Evolutionary conservation across 2,329 filamentous ascomycete species (phyloP), one percentile per base, ranked within the genome.

Genomic region (Fusarium sp.): DNA sequence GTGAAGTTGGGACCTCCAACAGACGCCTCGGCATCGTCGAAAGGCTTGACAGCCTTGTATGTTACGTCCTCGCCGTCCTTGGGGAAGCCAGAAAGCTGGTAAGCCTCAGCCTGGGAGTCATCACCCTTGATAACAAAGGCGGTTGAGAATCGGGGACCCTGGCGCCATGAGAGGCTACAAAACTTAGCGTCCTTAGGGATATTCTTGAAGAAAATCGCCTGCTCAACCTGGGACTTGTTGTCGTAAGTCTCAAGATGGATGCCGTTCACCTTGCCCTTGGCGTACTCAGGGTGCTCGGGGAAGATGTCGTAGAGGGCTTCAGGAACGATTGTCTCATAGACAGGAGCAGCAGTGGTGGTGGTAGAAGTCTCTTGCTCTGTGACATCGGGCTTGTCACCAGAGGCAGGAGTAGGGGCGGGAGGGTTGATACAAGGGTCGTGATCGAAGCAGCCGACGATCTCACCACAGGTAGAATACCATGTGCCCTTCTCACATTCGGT

Each of bases 81-180:
- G 30, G 73, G 74, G 40, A 75, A 66, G 12, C 72, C 69, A 14
- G 69, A 60, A 3, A 78, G 67, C 21, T 68, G 75, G 23, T 54
- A 63, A 20, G 71, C 52, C 3, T 57, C 40, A 1, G 73, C 34
- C 17, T 73, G 56, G 3, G 74, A 77, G 34, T 67, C 74, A 17
- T 30, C 48, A 28, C 71, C 70, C 15, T 72, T 66, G 58, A 80
- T 78, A 58, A 75, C 74, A 60, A 82, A 79, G 2, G 34, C 47
- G 74, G 75, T 59, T 77, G 80, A 39, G 77, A 74, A 76, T 55
- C 68, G 76, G 9, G 74, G 76, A 9, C 77, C 80, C 11, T 79
- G 77, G 4, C 45, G 45, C 77, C 77, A 79, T 17, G 58, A 52
- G 9, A 79, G 62, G 2, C 24, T 21, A 66, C 77, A 79, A 4